Conservation (phyloP, 23 red algal genomes). For the Gracilaria vermiculophylla region DNA sequence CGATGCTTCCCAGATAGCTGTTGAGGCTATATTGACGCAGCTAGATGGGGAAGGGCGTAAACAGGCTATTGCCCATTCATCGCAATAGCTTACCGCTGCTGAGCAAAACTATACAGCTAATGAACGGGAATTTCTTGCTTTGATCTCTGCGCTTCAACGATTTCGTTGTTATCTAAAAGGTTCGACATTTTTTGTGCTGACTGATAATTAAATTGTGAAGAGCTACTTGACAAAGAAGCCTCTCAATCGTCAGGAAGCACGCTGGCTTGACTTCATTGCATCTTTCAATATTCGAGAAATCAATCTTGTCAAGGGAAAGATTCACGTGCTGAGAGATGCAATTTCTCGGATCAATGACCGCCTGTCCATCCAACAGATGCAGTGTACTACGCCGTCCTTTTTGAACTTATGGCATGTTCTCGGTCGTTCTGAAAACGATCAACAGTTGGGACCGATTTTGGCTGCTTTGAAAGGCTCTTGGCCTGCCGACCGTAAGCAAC, state of each 20-base stretch:
- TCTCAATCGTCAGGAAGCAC: background rate
- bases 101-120: constrained; percentile 22
- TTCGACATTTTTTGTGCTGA: constrained; percentile 10
- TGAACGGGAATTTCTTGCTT: background rate
- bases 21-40: background rate
- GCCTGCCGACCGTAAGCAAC: background rate
- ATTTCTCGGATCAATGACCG: background rate
- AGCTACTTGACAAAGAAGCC: background rate
- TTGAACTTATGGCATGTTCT: too few species aligned
- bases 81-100: background rate
- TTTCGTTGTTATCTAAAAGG: constrained; percentile 36
- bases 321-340: constrained; percentile 36
- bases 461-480: too few species aligned
- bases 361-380: background rate
- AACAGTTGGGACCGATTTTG: too few species aligned
- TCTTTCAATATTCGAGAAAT: background rate
- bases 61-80: background rate
- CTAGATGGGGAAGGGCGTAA: background rate
- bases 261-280: background rate
- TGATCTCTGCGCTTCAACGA: background rate
- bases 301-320: background rate
- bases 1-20: constrained; percentile 13
- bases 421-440: too few species aligned
- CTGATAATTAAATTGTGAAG: constrained; percentile 29
- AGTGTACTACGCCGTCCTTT: too few species aligned